phyloP scores from a whole-genome alignment of 352 stramenopile genomes.

The Pythium sukuiense region DNA sequence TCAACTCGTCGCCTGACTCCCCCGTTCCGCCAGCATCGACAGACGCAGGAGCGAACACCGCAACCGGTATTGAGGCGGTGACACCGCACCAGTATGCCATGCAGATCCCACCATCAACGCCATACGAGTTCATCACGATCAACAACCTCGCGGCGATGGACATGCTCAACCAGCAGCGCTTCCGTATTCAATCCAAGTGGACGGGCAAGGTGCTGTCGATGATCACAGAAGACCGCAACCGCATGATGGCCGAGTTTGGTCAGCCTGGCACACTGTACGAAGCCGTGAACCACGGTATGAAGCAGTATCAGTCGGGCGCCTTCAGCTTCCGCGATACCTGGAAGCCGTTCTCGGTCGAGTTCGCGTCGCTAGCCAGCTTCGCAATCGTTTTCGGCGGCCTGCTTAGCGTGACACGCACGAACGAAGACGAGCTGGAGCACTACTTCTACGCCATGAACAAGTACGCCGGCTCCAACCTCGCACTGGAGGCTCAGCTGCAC shows the following conservation, averaged over 20 bases:
- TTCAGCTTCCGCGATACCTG: slow-evolving; percentile 39
- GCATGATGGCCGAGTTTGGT: slow-evolving; percentile 46
- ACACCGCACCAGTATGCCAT: slow-evolving; percentile 40
- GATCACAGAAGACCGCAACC: slow-evolving; percentile 60
- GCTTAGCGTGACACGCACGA: slow-evolving; percentile 30
- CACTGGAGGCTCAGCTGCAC: slow-evolving; percentile 40
- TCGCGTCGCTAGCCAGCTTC: slow-evolving; percentile 42
- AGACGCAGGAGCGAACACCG: not conserved
- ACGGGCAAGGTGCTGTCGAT: slow-evolving; percentile 46
- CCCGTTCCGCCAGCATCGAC: slow-evolving; percentile 21
- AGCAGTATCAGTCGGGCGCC: slow-evolving; percentile 36
- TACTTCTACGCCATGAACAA: slow-evolving; percentile 19
- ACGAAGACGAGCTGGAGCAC: slow-evolving; percentile 24
- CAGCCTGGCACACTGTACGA: slow-evolving; percentile 43
- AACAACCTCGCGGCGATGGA: slow-evolving; percentile 53
- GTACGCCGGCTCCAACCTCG: slow-evolving; percentile 33
- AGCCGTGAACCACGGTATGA: slow-evolving; percentile 34
- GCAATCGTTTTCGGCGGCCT: slow-evolving; percentile 42
- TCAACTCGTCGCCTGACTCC: slow-evolving; percentile 36
- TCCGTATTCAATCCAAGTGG: slow-evolving; percentile 45
- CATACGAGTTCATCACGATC: slow-evolving; percentile 55
- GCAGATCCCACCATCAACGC: slow-evolving; percentile 47
- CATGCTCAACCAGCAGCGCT: slow-evolving; percentile 47
- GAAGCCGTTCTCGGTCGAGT: slow-evolving; percentile 39
- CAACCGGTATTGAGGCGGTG: not conserved